Conservation (phyloP, 371 early-diverging fungal genomes). For the Mucor saturninus region DNA sequence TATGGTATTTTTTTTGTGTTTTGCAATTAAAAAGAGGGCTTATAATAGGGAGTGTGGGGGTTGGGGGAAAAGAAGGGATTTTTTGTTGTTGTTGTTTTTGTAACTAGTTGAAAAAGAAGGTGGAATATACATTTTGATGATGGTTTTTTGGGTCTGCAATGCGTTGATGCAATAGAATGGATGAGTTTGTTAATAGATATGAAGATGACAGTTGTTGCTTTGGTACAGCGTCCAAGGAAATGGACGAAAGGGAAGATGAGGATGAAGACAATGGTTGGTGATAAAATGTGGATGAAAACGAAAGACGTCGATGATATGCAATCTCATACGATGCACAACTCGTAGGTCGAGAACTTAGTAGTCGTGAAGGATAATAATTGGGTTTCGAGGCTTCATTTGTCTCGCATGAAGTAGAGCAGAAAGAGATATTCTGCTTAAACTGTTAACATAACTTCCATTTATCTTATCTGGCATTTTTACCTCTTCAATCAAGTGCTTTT, state of each 20-base stretch:
- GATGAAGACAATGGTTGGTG: constrained; percentile 13
- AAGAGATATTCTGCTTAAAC: constrained; percentile 18
- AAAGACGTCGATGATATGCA: constrained; percentile 20
- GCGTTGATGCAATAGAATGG: not conserved
- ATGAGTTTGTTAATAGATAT: not conserved
- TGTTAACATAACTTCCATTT: too few relatives aligned
- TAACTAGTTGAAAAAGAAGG: constrained; percentile 4
- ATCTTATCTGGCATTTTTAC: constrained; percentile 2
- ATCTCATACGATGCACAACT: constrained; percentile 10
- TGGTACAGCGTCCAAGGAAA: not conserved
- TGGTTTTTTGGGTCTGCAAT: not conserved
- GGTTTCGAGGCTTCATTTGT: constrained; percentile 36
- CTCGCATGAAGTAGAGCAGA: constrained; percentile 30
- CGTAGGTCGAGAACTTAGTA: constrained; percentile 5
- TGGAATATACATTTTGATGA: constrained; percentile 25
- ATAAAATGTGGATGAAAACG: constrained; percentile 14
- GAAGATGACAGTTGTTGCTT: constrained; percentile 3
- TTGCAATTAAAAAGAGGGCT: not conserved
- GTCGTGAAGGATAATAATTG: constrained; percentile 15
- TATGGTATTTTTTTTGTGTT: not conserved
- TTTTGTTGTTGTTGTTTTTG: not conserved
- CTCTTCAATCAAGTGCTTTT: constrained; percentile 29
- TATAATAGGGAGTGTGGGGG: not conserved
- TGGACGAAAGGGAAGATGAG: constrained; percentile 5
- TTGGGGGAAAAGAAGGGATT: not conserved